phyloP scores from a whole-genome alignment of 345 rosid species.

The Brassica cretica region DNA sequence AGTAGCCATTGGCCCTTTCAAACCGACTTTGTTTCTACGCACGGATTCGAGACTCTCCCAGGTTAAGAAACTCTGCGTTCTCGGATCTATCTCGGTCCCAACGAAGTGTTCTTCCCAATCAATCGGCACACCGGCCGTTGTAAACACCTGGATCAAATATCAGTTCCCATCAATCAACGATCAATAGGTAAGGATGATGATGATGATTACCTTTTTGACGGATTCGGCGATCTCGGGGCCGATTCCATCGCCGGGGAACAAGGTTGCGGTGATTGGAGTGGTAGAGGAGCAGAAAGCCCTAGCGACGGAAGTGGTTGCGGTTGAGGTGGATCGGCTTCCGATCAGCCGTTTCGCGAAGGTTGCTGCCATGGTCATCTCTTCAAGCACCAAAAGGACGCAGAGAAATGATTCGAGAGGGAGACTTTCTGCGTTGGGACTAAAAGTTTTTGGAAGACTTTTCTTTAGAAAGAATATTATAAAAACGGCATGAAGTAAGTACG shows the following conservation, averaged over 20 bases:
- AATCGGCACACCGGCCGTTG: constrained; percentile 83
- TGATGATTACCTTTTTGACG: constrained; percentile 63
- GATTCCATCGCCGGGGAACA: constrained; percentile 98
- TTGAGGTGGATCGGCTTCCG: constrained; percentile 36
- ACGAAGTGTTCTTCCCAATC: constrained; percentile 97
- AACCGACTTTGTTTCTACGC: constrained; percentile 73
- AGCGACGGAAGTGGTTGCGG: constrained; percentile 33
- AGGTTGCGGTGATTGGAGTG: constrained; percentile 79
- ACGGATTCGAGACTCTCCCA: constrained; percentile 99
- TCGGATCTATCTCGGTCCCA: constrained; percentile 79
- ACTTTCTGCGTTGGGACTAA: constrained; percentile 14
- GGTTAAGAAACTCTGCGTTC: constrained; percentile 94
- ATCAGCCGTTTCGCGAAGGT: constrained; percentile 35
- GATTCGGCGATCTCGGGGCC: constrained; percentile 99
- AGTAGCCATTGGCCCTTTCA: constrained; percentile 99
- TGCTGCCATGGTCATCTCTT: constrained; percentile 44
- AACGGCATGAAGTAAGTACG: constrained; percentile 20
- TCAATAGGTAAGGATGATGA: neutral
- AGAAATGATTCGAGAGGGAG: constrained; percentile 16
- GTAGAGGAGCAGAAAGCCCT: constrained; percentile 60
- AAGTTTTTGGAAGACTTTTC: neutral
- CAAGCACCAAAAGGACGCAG: constrained; percentile 34
- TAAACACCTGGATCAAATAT: constrained; percentile 54
- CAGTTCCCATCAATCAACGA: neutral
- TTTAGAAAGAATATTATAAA: constrained; percentile 12